Conservation (phyloP, 2,329 filamentous ascomycete genomes). For the Chaetomium strumarium region DNA sequence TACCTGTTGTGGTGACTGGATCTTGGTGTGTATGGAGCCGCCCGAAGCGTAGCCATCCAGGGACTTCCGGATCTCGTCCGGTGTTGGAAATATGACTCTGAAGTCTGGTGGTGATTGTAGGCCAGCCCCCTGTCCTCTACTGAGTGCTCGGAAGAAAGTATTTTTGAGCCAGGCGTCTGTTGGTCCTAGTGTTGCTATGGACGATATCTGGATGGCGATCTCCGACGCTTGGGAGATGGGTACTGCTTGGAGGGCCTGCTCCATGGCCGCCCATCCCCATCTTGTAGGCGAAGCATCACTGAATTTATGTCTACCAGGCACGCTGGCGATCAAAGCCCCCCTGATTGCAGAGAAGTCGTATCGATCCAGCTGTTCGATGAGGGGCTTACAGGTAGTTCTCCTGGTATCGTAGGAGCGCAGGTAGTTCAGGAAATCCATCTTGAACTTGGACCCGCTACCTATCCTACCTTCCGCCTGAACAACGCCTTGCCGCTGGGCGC, state of each 20-base stretch:
- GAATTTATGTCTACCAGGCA: slow-evolving; percentile 60
- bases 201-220: slow-evolving; percentile 65
- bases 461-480: slow-evolving; percentile 28
- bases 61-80: slow-evolving; percentile 68
- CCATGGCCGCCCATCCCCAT: slow-evolving; percentile 74
- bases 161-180: slow-evolving; percentile 66
- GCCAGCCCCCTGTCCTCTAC: slow-evolving; percentile 26
- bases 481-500: not conserved
- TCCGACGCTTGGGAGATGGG: slow-evolving; percentile 41
- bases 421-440: slow-evolving; percentile 68
- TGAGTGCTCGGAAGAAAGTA: slow-evolving; percentile 51
- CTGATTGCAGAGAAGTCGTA: slow-evolving; percentile 67
- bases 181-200: slow-evolving; percentile 70
- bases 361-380: slow-evolving; percentile 51
- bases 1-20: slow-evolving; percentile 60
- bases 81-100: slow-evolving; percentile 74
- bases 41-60: slow-evolving; percentile 75
- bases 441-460: slow-evolving; percentile 67
- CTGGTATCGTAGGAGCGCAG: slow-evolving; percentile 59
- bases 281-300: slow-evolving; percentile 43
- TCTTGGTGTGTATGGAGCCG: slow-evolving; percentile 75
- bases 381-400: slow-evolving; percentile 44
- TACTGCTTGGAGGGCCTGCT: slow-evolving; percentile 51
- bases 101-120: slow-evolving; percentile 40
- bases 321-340: slow-evolving; percentile 70